Evolutionary conservation across 2,329 filamentous ascomycete species (phyloP), one percentile per base, ranked within the genome.

Genomic region (Aspergillus sclerotialis): DNA sequence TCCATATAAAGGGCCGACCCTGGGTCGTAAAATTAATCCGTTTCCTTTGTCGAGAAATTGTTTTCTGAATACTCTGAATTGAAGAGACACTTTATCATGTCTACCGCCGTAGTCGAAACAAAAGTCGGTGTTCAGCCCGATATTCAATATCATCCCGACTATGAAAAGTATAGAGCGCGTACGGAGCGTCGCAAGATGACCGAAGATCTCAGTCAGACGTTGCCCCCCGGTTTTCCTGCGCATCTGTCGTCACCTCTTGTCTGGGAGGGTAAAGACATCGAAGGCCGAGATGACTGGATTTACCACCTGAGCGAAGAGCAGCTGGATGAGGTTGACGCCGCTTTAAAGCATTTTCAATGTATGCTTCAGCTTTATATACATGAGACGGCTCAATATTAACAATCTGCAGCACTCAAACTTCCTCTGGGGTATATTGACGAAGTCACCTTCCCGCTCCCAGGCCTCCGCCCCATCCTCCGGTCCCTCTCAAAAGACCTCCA

Each of bases 191-290:
- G 46, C 25, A 47, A 43, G 15, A 39, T 38, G 30, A 41, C 37
- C 2, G 47, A 47, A 29, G 33, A 28, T 4, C 30, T 50, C 5
- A 36, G 14, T 16, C 15, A 30, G 4, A 35, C 41, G 3, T 46
- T 72, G 1, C 68, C 68, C 0, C 33, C 45, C 1, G 65, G 61
- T 0, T 72, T 69, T 40, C 68, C 68, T 0, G 15, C 43, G 14
- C 38, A 63, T 25, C 42, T 72, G 1, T 40, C 53, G 2, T 67
- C 64, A 1, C 53, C 65, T 4, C 52, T 72, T 1, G 68, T 70
- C 1, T 73, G 69, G 68, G 63, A 70, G 23, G 66, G 64, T 4
- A 55, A 56, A 12, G 54, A 60, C 4, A 44, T 70, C 10, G 50
- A 44, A 5, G 39, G 46, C 1, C 48, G 49, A 2, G 63, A 62